Evolutionary conservation across 164 flowering plant species (phyloP).

Genomic region (Akebia trifoliata): DNA sequence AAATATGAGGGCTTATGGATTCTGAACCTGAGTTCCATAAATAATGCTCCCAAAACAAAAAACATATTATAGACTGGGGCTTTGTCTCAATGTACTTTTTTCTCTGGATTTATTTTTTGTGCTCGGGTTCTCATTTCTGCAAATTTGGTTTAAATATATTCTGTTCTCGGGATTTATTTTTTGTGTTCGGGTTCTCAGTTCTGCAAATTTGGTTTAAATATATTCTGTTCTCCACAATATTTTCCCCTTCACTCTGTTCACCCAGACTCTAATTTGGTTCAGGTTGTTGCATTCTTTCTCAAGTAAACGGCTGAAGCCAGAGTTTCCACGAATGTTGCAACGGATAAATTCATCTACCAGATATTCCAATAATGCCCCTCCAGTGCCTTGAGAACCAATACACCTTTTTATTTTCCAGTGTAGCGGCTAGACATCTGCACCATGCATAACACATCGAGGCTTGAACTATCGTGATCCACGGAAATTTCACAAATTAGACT

Average conservation of each 20-base stretch:
- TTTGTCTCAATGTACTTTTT: too few relatives aligned
- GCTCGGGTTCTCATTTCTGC: too few relatives aligned
- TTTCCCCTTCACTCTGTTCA: too few relatives aligned
- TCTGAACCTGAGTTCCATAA: too few relatives aligned
- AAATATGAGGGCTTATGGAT: too few relatives aligned
- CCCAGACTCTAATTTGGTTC: conserved; percentile 7
- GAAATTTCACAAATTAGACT: neutral
- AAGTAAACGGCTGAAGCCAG: conserved; percentile 63
- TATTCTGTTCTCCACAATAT: neutral
- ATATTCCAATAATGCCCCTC: neutral
- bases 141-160: too few relatives aligned
- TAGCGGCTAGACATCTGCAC: neutral
- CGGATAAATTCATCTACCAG: conserved; percentile 13
- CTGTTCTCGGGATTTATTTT: too few relatives aligned
- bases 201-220: too few relatives aligned
- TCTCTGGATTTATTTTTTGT: too few relatives aligned
- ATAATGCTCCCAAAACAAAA: too few relatives aligned
- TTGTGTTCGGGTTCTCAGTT: too few relatives aligned
- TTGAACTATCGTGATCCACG: neutral
- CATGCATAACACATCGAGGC: neutral
- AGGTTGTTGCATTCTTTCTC: conserved; percentile 58
- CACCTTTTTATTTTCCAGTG: neutral
- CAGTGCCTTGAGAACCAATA: neutral
- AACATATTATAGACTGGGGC: too few relatives aligned
- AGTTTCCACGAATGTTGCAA: conserved; percentile 45